Evolutionary conservation across 2,329 filamentous ascomycete genomes (phyloP).

Genomic region (Cladophialophora psammophila): DNA sequence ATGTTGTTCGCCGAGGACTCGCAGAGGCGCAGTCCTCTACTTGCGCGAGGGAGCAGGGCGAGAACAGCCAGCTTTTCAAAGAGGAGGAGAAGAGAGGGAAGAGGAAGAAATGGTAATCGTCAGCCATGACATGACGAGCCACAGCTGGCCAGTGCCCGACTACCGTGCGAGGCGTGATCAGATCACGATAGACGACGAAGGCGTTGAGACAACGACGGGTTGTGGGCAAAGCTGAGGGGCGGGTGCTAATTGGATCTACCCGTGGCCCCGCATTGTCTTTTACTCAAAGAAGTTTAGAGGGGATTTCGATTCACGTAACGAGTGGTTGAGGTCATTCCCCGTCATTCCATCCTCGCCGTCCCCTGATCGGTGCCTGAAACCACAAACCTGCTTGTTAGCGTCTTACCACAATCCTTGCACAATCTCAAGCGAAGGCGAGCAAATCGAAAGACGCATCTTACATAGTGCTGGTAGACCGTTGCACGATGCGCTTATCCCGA

Average conservation of each 20-base stretch:
- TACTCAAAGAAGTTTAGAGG: conserved; percentile 3
- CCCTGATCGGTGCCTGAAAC: conserved; percentile 8
- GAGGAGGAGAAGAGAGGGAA: neutral
- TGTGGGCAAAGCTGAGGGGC: neutral
- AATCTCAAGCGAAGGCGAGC: no score
- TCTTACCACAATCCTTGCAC: no score
- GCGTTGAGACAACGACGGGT: neutral
- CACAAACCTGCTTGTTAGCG: no score
- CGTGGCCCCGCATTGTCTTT: conserved; percentile 5
- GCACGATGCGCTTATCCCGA: neutral
- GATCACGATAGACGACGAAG: neutral
- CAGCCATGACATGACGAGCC: neutral
- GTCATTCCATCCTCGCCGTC: no score
- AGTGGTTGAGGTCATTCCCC: conserved; percentile 4
- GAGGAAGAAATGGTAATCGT: neutral
- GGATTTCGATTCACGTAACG: neutral
- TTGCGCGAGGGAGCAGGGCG: neutral
- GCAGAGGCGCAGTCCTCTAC: neutral
- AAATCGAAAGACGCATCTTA: no score
- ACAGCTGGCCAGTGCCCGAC: conserved; percentile 7
- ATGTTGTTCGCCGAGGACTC: conserved; percentile 2
- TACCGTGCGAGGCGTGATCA: neutral
- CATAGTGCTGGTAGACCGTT: neutral
- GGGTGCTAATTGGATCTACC: neutral
- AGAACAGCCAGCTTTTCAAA: neutral